These are phyloP conservation scores for Stephania japonica DNA, from an alignment of 164 flowering plant species.

Conservation along the genomic window DNA sequence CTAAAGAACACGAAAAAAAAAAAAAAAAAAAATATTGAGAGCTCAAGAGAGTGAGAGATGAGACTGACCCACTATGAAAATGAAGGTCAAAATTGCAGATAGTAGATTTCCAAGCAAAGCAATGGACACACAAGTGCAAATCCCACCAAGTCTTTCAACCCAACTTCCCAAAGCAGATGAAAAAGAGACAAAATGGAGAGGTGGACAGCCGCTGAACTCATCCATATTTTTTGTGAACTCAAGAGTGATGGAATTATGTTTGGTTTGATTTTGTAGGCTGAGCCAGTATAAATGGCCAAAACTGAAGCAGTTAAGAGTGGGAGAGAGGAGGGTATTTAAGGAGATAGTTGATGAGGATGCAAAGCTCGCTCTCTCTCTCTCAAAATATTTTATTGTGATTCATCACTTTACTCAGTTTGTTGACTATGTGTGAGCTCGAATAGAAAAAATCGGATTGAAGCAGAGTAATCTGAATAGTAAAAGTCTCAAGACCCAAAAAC, in stretches of 20 bases:
- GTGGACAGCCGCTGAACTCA: not conserved
- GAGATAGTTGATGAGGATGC: not conserved
- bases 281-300: not conserved
- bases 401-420: too few relatives aligned
- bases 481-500: too few relatives aligned
- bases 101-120: not conserved
- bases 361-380: too few relatives aligned
- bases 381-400: too few relatives aligned
- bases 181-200: not conserved
- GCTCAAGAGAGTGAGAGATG: not conserved
- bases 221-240: not conserved
- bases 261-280: not conserved
- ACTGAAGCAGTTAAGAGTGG: not conserved
- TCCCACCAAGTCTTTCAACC: not conserved
- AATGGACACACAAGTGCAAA: not conserved
- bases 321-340: not conserved
- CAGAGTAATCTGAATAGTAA: too few relatives aligned
- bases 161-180: not conserved
- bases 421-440: too few relatives aligned
- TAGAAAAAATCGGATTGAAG: too few relatives aligned
- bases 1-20: not conserved
- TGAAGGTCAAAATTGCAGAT: not conserved
- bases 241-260: not conserved
- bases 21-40: not conserved
- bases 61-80: not conserved